Evolutionary conservation across 495 filamentous ascomycete species (phyloP).

Genomic region (Talaromyces liani): DNA sequence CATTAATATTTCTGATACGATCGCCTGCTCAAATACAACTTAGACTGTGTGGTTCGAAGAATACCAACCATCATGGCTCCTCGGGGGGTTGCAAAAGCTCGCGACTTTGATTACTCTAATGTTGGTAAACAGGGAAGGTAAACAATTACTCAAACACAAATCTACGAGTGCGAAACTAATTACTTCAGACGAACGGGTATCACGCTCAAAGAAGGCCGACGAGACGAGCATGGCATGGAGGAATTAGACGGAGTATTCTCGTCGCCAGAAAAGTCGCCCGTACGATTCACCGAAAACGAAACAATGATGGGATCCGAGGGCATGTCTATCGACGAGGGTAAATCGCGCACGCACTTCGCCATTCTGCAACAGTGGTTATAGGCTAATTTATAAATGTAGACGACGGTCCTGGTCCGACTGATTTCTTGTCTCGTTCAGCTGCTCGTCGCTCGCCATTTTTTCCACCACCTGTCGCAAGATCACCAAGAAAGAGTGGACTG

Average conservation of each 20-base stretch:
- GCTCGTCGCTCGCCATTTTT: slow-evolving; percentile 23
- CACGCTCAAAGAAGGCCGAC: slow-evolving; percentile 69
- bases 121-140: slow-evolving; percentile 60
- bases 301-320: slow-evolving; percentile 33
- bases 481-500: slow-evolving; percentile 37
- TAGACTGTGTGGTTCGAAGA: background rate
- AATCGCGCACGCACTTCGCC: background rate
- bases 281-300: slow-evolving; percentile 30
- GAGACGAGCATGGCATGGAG: slow-evolving; percentile 91
- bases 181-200: slow-evolving; percentile 69
- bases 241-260: slow-evolving; percentile 80
- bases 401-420: slow-evolving; percentile 34
- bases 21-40: background rate
- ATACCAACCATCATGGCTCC: slow-evolving; percentile 31
- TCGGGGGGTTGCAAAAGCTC: slow-evolving; percentile 39
- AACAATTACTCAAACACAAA: background rate
- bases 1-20: background rate
- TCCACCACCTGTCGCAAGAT: slow-evolving; percentile 31
- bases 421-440: slow-evolving; percentile 30
- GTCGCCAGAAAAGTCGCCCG: slow-evolving; percentile 62
- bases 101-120: slow-evolving; percentile 55
- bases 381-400: slow-evolving; percentile 15
- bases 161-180: slow-evolving; percentile 8
- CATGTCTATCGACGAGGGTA: slow-evolving; percentile 45
- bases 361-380: background rate